Evolutionary conservation across 106 monocot species (phyloP).

Genomic region (Dactylorhiza incarnata): DNA sequence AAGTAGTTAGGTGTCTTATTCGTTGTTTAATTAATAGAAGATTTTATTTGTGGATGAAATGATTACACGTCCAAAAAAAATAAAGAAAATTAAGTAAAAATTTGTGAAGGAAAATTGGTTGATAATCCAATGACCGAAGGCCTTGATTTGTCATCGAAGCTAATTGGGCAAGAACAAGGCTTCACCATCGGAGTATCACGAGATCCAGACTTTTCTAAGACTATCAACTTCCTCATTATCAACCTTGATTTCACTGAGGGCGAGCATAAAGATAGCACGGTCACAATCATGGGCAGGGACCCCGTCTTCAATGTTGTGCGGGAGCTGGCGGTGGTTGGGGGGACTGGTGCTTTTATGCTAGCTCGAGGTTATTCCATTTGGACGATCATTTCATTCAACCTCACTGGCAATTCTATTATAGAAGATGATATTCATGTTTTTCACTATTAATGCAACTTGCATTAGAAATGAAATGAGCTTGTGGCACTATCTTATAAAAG

Average conservation of each 20-base stretch:
- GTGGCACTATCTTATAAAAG: no score
- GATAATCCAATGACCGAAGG: no score
- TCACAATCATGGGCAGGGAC: constrained; percentile 12
- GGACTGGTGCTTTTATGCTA: constrained; percentile 23
- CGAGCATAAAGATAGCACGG: constrained; percentile 22
- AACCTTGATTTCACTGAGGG: constrained; percentile 17
- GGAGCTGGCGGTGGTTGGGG: constrained; percentile 28
- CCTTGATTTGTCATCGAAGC: no score
- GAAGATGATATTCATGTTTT: constrained; percentile 15
- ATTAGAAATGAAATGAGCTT: no score
- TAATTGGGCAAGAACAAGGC: constrained; percentile 19
- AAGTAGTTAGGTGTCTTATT: no score
- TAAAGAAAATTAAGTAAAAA: no score
- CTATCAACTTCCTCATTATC: background rate
- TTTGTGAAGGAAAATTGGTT: no score
- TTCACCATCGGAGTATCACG: constrained; percentile 5
- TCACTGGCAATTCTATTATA: background rate
- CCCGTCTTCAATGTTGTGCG: background rate
- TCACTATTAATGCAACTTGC: no score
- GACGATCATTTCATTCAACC: background rate
- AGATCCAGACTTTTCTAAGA: background rate
- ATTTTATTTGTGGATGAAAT: no score
- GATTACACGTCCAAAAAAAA: no score
- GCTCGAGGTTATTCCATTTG: constrained; percentile 20
- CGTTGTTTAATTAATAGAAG: no score